These are phyloP conservation scores for Tuber calosporum DNA, from an alignment of 495 filamentous ascomycete genomes.

Conservation along the genomic window DNA sequence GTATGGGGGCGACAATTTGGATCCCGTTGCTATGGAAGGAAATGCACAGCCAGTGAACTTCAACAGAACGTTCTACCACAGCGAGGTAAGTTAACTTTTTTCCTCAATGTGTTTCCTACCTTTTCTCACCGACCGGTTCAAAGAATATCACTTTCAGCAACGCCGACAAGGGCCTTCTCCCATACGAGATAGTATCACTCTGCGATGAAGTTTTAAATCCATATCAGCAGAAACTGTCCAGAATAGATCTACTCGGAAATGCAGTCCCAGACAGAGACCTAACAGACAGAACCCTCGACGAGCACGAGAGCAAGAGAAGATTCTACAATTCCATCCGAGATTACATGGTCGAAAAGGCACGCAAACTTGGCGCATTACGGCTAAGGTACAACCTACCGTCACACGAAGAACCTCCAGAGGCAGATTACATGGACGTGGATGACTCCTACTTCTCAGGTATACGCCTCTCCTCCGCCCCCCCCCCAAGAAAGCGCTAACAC, in stretches of 20 bases:
- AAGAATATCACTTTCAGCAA: conserved; percentile 67
- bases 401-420: conserved; percentile 26
- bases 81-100: conserved; percentile 45
- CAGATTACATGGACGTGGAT: conserved; percentile 36
- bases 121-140: neutral
- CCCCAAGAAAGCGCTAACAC: neutral
- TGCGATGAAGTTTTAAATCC: conserved; percentile 58
- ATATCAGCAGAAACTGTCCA: conserved; percentile 58
- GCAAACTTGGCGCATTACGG: conserved; percentile 50
- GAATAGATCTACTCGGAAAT: conserved; percentile 51
- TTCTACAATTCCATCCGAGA: conserved; percentile 71
- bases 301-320: conserved; percentile 72
- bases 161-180: conserved; percentile 59
- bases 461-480: neutral
- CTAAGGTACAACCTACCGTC: conserved; percentile 29
- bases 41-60: conserved; percentile 89
- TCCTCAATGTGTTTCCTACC: neutral
- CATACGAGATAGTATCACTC: conserved; percentile 62
- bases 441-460: conserved; percentile 27
- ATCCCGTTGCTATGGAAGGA: conserved; percentile 96
- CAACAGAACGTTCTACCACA: conserved; percentile 82
- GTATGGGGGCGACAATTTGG: conserved; percentile 89
- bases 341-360: conserved; percentile 57
- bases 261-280: conserved; percentile 37
- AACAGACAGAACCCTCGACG: conserved; percentile 61